These are phyloP conservation scores for Corniculantispora saksenae DNA, from an alignment of 2,329 filamentous ascomycete genomes.

Conservation along the genomic window DNA sequence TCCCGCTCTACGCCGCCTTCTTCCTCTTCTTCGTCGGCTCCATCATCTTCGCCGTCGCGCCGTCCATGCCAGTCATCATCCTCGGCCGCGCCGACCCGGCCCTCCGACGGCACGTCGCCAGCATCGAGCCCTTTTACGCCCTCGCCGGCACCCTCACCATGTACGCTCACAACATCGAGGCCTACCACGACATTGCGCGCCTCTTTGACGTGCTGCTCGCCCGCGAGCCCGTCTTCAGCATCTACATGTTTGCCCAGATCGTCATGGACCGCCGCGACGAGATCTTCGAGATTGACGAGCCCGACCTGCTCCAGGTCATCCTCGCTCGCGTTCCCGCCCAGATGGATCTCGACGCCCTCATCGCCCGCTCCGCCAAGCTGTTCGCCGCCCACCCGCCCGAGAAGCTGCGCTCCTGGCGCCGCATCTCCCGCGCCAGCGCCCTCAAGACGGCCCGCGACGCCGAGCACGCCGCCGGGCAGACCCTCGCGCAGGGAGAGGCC, in stretches of 20 bases:
- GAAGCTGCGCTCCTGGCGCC: slow-evolving; percentile 68
- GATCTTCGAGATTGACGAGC: slow-evolving; percentile 87
- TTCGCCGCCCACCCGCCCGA: slow-evolving; percentile 71
- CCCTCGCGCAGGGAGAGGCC: slow-evolving; percentile 63
- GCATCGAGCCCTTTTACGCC: slow-evolving; percentile 86
- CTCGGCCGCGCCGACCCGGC: slow-evolving; percentile 36
- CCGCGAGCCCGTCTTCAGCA: slow-evolving; percentile 79
- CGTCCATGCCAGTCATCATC: slow-evolving; percentile 31
- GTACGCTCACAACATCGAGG: slow-evolving; percentile 94
- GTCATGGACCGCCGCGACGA: slow-evolving; percentile 78
- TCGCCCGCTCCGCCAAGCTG: slow-evolving; percentile 64
- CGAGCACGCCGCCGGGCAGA: slow-evolving; percentile 52
- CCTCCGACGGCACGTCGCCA: slow-evolving; percentile 68
- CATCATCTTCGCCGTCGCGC: slow-evolving; percentile 37
- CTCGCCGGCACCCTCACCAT: slow-evolving; percentile 91
- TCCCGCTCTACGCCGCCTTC: slow-evolving; percentile 29
- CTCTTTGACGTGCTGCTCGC: slow-evolving; percentile 92
- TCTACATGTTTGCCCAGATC: slow-evolving; percentile 92
- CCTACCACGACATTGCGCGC: slow-evolving; percentile 83
- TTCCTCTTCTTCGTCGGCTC: slow-evolving; percentile 42
- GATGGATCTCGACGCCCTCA: slow-evolving; percentile 77
- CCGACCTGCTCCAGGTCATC: slow-evolving; percentile 88
- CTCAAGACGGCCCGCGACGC: slow-evolving; percentile 75
- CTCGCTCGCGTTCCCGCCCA: slow-evolving; percentile 83
- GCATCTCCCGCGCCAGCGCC: slow-evolving; percentile 74